Evolutionary conservation across 2,329 filamentous ascomycete genomes (phyloP), one percentile per base, ranked within the genome.

Genomic region (Fusarium caatingaense): DNA sequence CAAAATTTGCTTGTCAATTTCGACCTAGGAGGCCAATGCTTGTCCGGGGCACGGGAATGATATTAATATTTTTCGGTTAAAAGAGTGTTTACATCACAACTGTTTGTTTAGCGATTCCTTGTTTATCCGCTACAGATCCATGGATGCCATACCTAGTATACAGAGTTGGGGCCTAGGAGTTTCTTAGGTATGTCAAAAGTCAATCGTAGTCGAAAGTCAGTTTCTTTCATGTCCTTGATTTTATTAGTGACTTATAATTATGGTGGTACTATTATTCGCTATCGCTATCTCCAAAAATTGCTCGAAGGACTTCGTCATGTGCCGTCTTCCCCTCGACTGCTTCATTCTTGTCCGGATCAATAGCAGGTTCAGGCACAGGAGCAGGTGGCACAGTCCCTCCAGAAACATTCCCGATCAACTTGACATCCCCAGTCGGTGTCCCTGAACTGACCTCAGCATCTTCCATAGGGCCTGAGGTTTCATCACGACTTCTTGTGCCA

Each of bases 211-310:
- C 6, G 9, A 6, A 41, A 42, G 13, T n/a, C 16, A 13, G 30
- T 21, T 27, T 13, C 23, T 25, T 16, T 27, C 13, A 27, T 27
- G 15, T 13, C 10, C n/a, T 53, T 20, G 8, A 11, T 37, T n/a
- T 27, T 51, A 21, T 51, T 41, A 41, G 27, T 49, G 23, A n/a
- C 12, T 41, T 55, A 13, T 45, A n/a, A 42, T 34, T 12, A 15
- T 51, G 27, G 56, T 58, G 51, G 47, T 63, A 57, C 53, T 37
- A 12, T 64, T 68, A 78, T 59, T 93, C 91, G 72, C 93, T 92
- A 69, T 92, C 91, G 75, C 92, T 92, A 77, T 94, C 93, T 8
- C 94, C 95, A 86, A 98, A 98, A 30, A 98, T 94, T n/a, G 93
- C 93, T 72, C 89, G 93, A 74, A 98, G 94, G 0, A 98, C 90